phyloP scores from a whole-genome alignment of 768 basidiomycete species.

The Boletus sp. region DNA sequence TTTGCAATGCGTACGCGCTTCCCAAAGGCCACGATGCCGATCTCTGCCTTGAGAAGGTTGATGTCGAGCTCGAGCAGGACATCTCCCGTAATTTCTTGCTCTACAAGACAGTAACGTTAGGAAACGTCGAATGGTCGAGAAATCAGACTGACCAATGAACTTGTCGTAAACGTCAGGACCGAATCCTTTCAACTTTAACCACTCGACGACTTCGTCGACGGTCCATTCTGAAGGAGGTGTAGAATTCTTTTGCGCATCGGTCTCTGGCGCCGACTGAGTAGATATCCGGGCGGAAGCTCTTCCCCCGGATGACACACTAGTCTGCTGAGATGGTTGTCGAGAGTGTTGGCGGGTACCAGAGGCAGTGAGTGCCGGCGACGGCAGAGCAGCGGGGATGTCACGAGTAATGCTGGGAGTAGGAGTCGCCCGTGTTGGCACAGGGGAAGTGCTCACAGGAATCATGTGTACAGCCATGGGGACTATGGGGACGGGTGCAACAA shows the following conservation, averaged over 20 bases:
- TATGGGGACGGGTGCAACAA: slow-evolving; percentile 26
- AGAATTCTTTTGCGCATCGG: slow-evolving; percentile 30
- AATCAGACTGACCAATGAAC: slow-evolving; percentile 66
- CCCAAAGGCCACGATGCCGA: slow-evolving; percentile 92
- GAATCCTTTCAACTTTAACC: slow-evolving; percentile 84
- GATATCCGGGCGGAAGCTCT: slow-evolving; percentile 23
- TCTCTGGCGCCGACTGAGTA: slow-evolving; percentile 20
- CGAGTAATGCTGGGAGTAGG: slow-evolving; percentile 24
- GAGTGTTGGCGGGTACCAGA: slow-evolving; percentile 25
- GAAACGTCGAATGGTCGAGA: neutral
- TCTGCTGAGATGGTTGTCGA: slow-evolving; percentile 41
- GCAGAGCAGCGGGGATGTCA: slow-evolving; percentile 30
- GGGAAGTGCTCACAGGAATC: slow-evolving; percentile 25
- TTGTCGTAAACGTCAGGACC: slow-evolving; percentile 79
- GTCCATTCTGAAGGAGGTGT: slow-evolving; percentile 72
- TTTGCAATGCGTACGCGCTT: slow-evolving; percentile 93
- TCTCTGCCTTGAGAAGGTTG: slow-evolving; percentile 86
- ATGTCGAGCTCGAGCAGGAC: slow-evolving; percentile 93
- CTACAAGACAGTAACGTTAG: slow-evolving; percentile 39
- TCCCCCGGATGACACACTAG: slow-evolving; percentile 35
- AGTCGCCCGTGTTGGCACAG: slow-evolving; percentile 23
- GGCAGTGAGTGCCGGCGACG: slow-evolving; percentile 30
- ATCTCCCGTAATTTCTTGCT: slow-evolving; percentile 99
- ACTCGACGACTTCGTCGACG: slow-evolving; percentile 86
- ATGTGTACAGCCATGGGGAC: slow-evolving; percentile 13